These are phyloP conservation scores for Aspergillus nanangensis DNA, from an alignment of 495 filamentous ascomycete genomes.

Conservation along the genomic window DNA sequence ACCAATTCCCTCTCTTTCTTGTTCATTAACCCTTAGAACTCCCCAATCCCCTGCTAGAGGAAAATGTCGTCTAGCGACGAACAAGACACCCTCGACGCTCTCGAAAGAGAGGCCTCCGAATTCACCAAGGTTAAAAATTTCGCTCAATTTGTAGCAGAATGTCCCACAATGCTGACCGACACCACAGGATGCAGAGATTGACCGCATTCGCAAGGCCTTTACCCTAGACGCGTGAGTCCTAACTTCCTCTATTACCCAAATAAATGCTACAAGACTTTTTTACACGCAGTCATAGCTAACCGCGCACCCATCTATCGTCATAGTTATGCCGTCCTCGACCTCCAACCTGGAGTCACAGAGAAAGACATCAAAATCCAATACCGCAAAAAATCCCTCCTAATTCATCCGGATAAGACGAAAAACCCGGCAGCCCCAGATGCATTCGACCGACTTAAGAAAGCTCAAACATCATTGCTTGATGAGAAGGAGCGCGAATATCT, in stretches of 20 bases:
- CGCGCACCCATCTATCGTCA: background rate
- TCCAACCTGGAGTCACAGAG: conserved; percentile 91
- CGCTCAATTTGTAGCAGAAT: background rate
- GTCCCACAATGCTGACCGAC: conserved; percentile 1
- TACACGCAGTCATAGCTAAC: background rate
- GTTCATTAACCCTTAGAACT: conserved; percentile 1
- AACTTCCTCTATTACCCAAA: background rate
- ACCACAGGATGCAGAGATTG: conserved; percentile 86
- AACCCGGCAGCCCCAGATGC: conserved; percentile 91
- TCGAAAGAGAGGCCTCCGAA: conserved; percentile 85
- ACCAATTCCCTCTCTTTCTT: background rate
- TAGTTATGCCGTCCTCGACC: conserved; percentile 90
- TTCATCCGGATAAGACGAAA: conserved; percentile 96
- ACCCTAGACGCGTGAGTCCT: conserved; percentile 74
- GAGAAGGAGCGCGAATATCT: conserved; percentile 83
- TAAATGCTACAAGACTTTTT: background rate
- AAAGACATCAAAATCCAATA: conserved; percentile 93
- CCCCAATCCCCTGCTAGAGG: background rate
- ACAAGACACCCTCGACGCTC: conserved; percentile 74
- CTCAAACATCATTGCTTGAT: conserved; percentile 85
- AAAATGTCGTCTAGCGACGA: conserved; percentile 53
- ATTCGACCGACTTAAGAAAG: conserved; percentile 95
- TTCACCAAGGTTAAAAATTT: conserved; percentile 67
- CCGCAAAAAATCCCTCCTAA: conserved; percentile 93
- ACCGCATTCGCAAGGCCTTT: conserved; percentile 88